Base-by-base conservation (phyloP, 495 filamentous ascomycete species). In the Tuber calosporum region DNA sequence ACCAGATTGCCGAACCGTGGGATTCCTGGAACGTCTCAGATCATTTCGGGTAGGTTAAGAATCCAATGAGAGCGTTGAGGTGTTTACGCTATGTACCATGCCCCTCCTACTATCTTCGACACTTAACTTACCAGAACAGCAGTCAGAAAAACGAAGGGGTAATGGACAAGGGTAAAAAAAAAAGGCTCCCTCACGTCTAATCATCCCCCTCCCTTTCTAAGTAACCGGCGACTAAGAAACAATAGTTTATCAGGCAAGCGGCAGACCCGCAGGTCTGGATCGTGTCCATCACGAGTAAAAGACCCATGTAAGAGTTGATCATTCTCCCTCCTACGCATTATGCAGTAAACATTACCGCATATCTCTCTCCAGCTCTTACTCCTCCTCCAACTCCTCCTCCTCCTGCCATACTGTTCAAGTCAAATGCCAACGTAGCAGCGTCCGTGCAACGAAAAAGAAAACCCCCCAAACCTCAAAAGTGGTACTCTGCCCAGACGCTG, bases 1-100 rank as follows among this genome's bases (percentile, higher is more conserved):
- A 26, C 53, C 26, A 62, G 53, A 62, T 62, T 62, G 53, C 53
- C 53, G 53, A 62, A 34, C 53, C 53, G 34, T 62, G 53, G 53
- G 30, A 62, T 62, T 17, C 53, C 15, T 34, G 53, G 53, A 26
- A 62, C 53, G 53, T 62, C 53, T 62, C 53, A 62, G 53, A 62
- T 62, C 53, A 62, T 30, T 62, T 62, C 53, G 53, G 53, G 53
- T 62, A 62, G 53, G 53, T 34, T 34, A 15, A 34, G 26, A 62
- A 62, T 62, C 53, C 53, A 62, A 62, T 62, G 53, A 17, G 53
- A 15, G 53, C 2, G 26, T 34, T 62, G 53, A 62, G 53, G 53
- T 62, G 26, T 62, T 62, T 62, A 34, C 9, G 53, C 53, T 30
- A 40, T 9, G 5, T 40, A 58, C 53, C 53, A n/a, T 8, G 9